These are phyloP conservation scores for Patellaria atrata DNA, from an alignment of 495 filamentous ascomycete genomes.

Conservation along the genomic window DNA sequence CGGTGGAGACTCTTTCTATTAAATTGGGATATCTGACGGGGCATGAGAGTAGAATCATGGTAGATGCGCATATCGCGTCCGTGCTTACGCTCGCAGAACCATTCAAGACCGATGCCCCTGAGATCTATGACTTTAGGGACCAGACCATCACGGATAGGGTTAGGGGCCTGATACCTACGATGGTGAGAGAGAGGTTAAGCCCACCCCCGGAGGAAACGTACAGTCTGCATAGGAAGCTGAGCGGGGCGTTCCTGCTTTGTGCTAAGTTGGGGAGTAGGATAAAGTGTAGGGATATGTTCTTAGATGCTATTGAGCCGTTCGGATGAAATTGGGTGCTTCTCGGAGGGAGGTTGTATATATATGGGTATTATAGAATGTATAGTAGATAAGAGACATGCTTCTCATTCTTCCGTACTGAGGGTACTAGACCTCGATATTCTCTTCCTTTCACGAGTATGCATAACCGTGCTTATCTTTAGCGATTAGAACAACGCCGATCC, in stretches of 20 bases:
- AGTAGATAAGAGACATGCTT: too few relatives aligned
- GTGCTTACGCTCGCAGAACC: slow-evolving; percentile 86
- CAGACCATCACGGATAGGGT: slow-evolving; percentile 96
- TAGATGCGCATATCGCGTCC: slow-evolving; percentile 68
- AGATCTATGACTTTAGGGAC: slow-evolving; percentile 77
- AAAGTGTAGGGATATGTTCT: slow-evolving; percentile 68
- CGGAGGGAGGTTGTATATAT: too few relatives aligned
- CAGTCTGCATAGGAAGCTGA: slow-evolving; percentile 86
- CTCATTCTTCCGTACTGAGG: too few relatives aligned
- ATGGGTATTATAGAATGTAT: too few relatives aligned
- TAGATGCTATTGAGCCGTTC: slow-evolving; percentile 43
- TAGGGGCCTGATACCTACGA: slow-evolving; percentile 69
- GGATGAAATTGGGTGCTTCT: too few relatives aligned
- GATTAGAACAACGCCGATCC: too few relatives aligned
- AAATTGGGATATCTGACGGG: slow-evolving; percentile 86
- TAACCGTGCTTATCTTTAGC: too few relatives aligned
- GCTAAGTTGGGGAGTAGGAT: slow-evolving; percentile 73
- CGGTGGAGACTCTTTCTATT: slow-evolving; percentile 55
- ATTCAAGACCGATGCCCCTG: slow-evolving; percentile 59
- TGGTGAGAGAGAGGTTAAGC: slow-evolving; percentile 74
- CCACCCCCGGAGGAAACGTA: slow-evolving; percentile 98
- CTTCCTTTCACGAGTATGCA: too few relatives aligned
- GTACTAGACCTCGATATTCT: too few relatives aligned
- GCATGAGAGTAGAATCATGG: slow-evolving; percentile 66
- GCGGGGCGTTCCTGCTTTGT: slow-evolving; percentile 88